phyloP scores from a whole-genome alignment of 495 filamentous ascomycete species.

The Penicillium ucsense region DNA sequence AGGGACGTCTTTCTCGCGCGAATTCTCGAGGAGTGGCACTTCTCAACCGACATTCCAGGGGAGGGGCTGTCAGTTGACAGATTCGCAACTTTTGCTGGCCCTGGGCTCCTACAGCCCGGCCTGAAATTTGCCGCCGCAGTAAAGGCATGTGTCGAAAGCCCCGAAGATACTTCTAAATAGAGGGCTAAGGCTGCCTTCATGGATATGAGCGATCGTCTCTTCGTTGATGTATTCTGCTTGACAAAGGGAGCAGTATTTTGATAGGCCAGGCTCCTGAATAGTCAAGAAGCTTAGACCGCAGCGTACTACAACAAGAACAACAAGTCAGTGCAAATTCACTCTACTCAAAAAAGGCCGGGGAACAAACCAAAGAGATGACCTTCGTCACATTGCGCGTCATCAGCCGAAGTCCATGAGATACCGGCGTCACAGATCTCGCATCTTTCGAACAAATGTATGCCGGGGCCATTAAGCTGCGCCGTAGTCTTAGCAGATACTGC shows the following conservation, averaged over 20 bases:
- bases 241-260: constrained; percentile 46
- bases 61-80: no score
- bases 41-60: no score
- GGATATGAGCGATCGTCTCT: constrained; percentile 16
- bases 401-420: constrained; percentile 27
- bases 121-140: constrained; percentile 44
- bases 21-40: no score
- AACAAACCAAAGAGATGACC: constrained; percentile 42
- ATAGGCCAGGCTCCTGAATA: constrained; percentile 44
- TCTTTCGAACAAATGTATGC: constrained; percentile 26
- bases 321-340: neutral
- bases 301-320: constrained; percentile 25
- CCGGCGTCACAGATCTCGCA: constrained; percentile 40
- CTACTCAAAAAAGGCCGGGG: neutral
- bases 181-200: constrained; percentile 10
- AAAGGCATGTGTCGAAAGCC: constrained; percentile 45
- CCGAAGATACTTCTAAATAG: constrained; percentile 26
- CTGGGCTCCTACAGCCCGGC: constrained; percentile 3
- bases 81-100: neutral
- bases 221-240: constrained; percentile 39
- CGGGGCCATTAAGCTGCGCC: constrained; percentile 15
- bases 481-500: constrained; percentile 16
- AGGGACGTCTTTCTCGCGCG: neutral
- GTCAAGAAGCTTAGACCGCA: constrained; percentile 45
- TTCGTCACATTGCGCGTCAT: constrained; percentile 33